Base-by-base conservation (phyloP, 805 yeast species). In the Candida sakaeoensis region DNA sequence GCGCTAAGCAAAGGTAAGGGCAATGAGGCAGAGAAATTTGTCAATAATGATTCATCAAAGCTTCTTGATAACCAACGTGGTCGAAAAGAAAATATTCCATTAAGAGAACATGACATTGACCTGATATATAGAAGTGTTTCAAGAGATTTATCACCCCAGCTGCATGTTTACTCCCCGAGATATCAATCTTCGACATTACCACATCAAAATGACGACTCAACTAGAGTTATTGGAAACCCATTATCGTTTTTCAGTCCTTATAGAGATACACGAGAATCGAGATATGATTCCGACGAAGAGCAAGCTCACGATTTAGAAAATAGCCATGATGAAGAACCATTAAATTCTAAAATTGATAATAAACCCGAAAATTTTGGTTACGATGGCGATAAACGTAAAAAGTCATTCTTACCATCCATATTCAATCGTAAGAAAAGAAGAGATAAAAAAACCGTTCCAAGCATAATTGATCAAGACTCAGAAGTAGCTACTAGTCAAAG, bases 401-500 rank as follows among this genome's bases (percentile, higher is more conserved):
- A 15, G 10, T 22, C 27, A 19, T 19, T 49, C 19, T 35, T 50
- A 8, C 55, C 55, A 17, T 21, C 39, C 7, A 29, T 41, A 32
- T 41, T 46, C 28, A 33, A 37, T 36, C 22, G 42, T 14, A 19
- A 24, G 56, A 49, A 32, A 61, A 58, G 28, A 45, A 45, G 18
- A 56, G 54, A 15, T 49, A 50, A 23, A 53, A 50, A 37, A 43
- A 49, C 46, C 1, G 49, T 45, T 2, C 51, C 43, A 13, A 60
- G 47, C 14, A 38, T 27, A 8, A 15, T 22, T 16, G 36, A 38
- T 27, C 30, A 36, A 31, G 46, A 43, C 13, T 37, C 53, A 5
- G 62, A 58, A 22, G 58, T 55, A 23, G 41, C 46, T 10, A 59
- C 68, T 12, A 65, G 65, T 4, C 61, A 61, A 41, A 54, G 74